Conservation (phyloP, 306 rosid genomes). For the Crotalaria pallida region DNA sequence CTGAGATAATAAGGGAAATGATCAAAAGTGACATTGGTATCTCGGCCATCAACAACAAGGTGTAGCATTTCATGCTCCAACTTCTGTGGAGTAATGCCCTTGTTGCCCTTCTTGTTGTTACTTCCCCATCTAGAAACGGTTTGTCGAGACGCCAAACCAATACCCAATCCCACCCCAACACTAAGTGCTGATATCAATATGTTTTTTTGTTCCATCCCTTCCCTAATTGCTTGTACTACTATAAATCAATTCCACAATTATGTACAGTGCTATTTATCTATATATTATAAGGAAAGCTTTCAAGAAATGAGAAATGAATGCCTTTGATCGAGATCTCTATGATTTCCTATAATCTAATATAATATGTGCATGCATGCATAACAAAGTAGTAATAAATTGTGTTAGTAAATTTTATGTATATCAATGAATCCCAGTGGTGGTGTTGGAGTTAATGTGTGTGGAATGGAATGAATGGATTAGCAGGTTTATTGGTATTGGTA, state of each 20-base stretch:
- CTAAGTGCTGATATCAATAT: constrained; percentile 60
- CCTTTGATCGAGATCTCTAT: too few species aligned
- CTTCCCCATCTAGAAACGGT: constrained; percentile 38
- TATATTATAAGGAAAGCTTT: neutral
- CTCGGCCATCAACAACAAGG: constrained; percentile 57
- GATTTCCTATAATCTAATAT: too few species aligned
- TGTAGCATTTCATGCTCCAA: constrained; percentile 69
- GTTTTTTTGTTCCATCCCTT: constrained; percentile 62
- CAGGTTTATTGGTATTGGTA: too few species aligned
- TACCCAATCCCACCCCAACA: constrained; percentile 81
- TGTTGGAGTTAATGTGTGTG: too few species aligned
- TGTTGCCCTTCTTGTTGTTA: neutral
- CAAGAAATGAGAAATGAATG: neutral
- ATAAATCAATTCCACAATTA: neutral
- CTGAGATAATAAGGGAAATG: constrained; percentile 78
- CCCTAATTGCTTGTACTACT: too few species aligned
- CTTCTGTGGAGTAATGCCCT: constrained; percentile 38
- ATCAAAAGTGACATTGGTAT: constrained; percentile 68
- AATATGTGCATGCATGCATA: too few species aligned
- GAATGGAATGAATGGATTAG: too few species aligned
- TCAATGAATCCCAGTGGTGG: too few species aligned
- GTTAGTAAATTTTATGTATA: too few species aligned
- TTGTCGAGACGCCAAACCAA: constrained; percentile 63
- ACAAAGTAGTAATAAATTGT: too few species aligned
- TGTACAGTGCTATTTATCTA: too few species aligned